Conservation (phyloP, 495 filamentous ascomycete species). For the Neurospora intermedia region DNA sequence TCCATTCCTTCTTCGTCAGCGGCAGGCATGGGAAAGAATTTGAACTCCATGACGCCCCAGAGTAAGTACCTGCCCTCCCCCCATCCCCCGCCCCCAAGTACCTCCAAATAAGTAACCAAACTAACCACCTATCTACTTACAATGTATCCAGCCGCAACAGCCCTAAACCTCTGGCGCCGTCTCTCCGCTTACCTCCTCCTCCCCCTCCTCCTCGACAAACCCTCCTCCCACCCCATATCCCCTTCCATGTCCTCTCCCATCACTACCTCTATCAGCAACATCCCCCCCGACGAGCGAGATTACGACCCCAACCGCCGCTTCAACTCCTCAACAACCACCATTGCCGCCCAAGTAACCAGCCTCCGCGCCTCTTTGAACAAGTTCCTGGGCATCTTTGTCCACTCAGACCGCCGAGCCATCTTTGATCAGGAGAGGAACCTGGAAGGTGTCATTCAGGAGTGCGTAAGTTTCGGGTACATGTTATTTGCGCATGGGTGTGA, state of each 20-base stretch:
- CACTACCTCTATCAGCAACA: neutral
- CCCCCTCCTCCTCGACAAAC: neutral
- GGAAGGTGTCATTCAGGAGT: conserved; percentile 24
- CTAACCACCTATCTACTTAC: neutral
- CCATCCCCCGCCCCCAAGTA: too few species aligned
- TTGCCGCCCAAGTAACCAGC: conserved; percentile 16
- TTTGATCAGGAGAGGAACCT: conserved; percentile 26
- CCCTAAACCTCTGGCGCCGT: conserved; percentile 25
- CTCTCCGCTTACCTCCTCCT: conserved; percentile 28
- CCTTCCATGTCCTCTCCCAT: neutral
- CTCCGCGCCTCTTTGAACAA: conserved; percentile 17
- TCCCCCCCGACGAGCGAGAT: neutral
- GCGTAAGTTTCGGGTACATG: conserved; percentile 21
- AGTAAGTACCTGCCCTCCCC: neutral
- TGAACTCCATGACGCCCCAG: neutral
- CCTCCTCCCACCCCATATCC: neutral
- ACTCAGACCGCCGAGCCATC: conserved; percentile 10
- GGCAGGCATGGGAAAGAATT: neutral
- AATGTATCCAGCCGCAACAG: conserved; percentile 12
- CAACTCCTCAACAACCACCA: neutral
- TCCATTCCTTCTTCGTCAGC: conserved; percentile 10
- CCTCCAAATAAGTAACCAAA: neutral
- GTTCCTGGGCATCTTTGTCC: conserved; percentile 22
- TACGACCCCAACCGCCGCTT: neutral
- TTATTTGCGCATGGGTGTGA: conserved; percentile 25